Conservation (phyloP, 257 asterid genomes). For the Solanum medicagineum region DNA sequence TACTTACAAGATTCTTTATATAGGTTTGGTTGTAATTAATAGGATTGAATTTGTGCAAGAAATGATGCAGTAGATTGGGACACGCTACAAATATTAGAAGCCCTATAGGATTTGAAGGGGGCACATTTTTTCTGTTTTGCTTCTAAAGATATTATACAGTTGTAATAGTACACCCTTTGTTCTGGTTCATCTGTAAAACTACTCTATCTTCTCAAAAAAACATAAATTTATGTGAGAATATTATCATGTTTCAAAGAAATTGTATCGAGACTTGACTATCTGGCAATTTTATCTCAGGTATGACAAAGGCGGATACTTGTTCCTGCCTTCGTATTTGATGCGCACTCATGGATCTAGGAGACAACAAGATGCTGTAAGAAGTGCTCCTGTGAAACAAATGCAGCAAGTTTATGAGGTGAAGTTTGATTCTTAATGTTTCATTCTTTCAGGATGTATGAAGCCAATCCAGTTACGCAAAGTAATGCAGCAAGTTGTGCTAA, state of each 20-base stretch:
- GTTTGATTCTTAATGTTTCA: not conserved
- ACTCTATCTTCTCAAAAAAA: not conserved
- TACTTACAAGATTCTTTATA: not conserved
- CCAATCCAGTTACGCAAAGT: not conserved
- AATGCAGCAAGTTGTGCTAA: not conserved
- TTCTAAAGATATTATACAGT: not conserved
- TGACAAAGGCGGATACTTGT: slow-evolving; percentile 91
- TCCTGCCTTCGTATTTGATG: slow-evolving; percentile 87
- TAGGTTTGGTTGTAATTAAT: not conserved
- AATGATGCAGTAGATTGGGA: not conserved
- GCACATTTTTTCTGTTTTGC: not conserved
- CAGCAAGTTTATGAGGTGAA: slow-evolving; percentile 80
- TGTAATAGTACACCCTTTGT: not conserved
- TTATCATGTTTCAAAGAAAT: not conserved
- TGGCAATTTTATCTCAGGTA: slow-evolving; percentile 39
- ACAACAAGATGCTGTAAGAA: slow-evolving; percentile 69
- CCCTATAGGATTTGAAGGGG: not conserved
- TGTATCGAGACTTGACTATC: not conserved
- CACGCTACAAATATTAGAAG: not conserved
- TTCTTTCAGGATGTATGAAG: not conserved
- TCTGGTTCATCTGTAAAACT: not conserved
- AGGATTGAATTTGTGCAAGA: not conserved
- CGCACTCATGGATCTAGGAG: slow-evolving; percentile 86
- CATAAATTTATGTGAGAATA: not conserved
- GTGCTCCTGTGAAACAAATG: slow-evolving; percentile 59